Evolutionary conservation across 2,329 filamentous ascomycete species (phyloP).

Genomic region (Apiospora marii): DNA sequence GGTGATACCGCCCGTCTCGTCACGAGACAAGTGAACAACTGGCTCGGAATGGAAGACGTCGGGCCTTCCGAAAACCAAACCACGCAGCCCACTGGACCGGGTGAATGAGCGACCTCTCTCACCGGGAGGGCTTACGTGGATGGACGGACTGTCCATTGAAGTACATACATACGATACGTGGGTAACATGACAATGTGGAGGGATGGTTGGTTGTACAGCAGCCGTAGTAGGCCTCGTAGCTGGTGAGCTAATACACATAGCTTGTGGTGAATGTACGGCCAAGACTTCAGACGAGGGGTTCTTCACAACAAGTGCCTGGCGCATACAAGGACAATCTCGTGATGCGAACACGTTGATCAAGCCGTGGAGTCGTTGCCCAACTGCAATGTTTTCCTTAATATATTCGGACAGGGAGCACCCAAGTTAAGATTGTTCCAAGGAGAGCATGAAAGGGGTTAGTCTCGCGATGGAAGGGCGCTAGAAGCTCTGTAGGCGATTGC

Average conservation of each 20-base stretch:
- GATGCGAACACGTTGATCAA: slow-evolving; percentile 8
- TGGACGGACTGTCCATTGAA: not conserved
- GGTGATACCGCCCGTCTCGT: not conserved
- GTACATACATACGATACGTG: not conserved
- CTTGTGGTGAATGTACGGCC: not conserved
- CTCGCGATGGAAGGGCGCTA: slow-evolving; percentile 18
- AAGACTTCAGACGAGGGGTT: too few relatives aligned
- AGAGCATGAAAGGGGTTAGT: slow-evolving; percentile 1
- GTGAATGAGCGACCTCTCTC: not conserved
- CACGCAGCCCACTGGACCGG: slow-evolving; percentile 5
- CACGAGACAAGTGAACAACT: not conserved
- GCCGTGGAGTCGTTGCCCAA: slow-evolving; percentile 5
- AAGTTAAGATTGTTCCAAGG: not conserved
- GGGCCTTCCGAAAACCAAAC: slow-evolving; percentile 15
- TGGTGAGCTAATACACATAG: not conserved
- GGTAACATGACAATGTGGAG: slow-evolving; percentile 6
- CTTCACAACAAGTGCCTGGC: not conserved
- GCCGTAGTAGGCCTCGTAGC: not conserved
- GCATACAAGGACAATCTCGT: slow-evolving; percentile 14
- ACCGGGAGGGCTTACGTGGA: not conserved
- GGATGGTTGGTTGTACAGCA: not conserved
- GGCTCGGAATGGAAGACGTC: slow-evolving; percentile 12
- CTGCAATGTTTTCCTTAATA: slow-evolving; percentile 10
- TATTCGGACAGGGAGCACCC: slow-evolving; percentile 3
- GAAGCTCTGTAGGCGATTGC: slow-evolving; percentile 2